Evolutionary conservation across 2,329 filamentous ascomycete species (phyloP).

Genomic region (Gremmenia infestans): DNA sequence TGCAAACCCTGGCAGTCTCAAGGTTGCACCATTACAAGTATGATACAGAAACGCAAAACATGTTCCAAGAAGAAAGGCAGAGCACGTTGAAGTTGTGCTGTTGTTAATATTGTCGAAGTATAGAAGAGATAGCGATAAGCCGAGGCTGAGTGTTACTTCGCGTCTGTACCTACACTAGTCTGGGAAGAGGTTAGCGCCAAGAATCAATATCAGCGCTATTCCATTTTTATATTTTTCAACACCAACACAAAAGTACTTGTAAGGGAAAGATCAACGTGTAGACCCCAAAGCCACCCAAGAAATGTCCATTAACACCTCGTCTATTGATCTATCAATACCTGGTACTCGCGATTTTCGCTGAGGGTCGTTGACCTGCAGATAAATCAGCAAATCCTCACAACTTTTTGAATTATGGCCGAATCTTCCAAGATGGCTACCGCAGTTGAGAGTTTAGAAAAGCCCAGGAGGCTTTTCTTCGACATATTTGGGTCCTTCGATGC

Average conservation of each 20-base stretch:
- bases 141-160: background rate
- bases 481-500: constrained; percentile 16
- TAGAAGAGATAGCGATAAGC: background rate
- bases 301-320: constrained; percentile 7
- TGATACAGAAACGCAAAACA: background rate
- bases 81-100: background rate
- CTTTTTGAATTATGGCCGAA: background rate
- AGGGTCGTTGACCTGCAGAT: constrained; percentile 26
- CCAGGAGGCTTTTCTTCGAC: constrained; percentile 19
- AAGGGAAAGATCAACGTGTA: background rate
- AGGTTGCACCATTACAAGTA: background rate
- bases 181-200: constrained; percentile 1
- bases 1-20: background rate
- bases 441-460: constrained; percentile 8
- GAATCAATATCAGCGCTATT: background rate
- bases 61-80: background rate
- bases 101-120: background rate
- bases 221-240: constrained; percentile 11
- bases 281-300: background rate
- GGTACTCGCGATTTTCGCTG: constrained; percentile 16
- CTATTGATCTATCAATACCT: background rate
- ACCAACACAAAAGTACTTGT: background rate
- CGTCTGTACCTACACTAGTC: background rate
- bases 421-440: constrained; percentile 5
- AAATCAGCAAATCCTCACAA: constrained; percentile 12